Evolutionary conservation across 2,329 filamentous ascomycete genomes (phyloP), one percentile per base, ranked within the genome.

Genomic region (Venturia pyrina): DNA sequence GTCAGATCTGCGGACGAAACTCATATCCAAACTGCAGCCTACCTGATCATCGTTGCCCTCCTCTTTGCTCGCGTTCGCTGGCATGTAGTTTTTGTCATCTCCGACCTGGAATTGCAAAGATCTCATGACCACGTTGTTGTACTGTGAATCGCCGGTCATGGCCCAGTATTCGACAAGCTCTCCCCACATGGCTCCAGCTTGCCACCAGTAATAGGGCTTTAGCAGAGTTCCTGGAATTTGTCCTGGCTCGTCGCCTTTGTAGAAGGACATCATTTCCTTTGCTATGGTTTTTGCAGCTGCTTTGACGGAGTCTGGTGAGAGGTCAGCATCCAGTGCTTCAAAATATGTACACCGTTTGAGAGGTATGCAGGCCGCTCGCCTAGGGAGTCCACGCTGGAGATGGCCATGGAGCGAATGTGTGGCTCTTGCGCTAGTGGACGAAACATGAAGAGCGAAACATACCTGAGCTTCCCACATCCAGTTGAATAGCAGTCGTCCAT

Each of bases 41-140:
- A 59, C 53, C 72, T 90, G 86, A 72, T 91, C 89, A 69, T 91
- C 89, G 69, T 91, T 91, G 65, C 88, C 88, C 79, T n/a, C 76
- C 75, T 69, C 87, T 83, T 66, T 77, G 81, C 80, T 65, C 37
- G 65, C 64, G 59, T 69, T 69, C 21, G 71, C 71, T 50, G 78
- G 73, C 70, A 80, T 75, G 69, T 77, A 78, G 71, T 79, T 74
- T 63, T 77, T 77, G 60, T 77, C 70, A 0, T 76, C 74, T 13
- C 77, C 75, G 34, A 74, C 73, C 69, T 78, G 79, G 40, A 74
- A 72, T 24, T 75, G 76, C 76, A 79, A 76, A 77, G 74, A 75
- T 62, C 76, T 72, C 40, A 75, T 78, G n/a, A 78, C 73, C 40
- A 75, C 73, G 53, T 73, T 70, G 67, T 79, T 77, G 70, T 80